Base-by-base conservation (phyloP, 2,329 filamentous ascomycete genomes). In the Arthrobotrys megalospora region DNA sequence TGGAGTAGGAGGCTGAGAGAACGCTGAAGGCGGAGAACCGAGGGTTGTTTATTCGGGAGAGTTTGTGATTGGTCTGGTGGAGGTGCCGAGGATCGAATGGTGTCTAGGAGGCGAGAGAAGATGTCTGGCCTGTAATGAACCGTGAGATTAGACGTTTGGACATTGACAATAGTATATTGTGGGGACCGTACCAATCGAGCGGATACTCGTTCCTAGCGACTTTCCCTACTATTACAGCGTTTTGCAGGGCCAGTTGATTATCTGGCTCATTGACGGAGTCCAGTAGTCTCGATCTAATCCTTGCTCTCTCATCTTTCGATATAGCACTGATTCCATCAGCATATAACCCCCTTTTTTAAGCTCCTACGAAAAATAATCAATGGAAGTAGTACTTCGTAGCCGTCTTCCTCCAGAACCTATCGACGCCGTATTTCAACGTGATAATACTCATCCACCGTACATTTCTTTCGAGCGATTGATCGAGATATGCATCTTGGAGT, bases 341-440 rank as follows among this genome's bases (percentile, higher is more conserved):
- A 58, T 60, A 5, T 43, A 28, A 12, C 21, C 12, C 21, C 16
- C 16, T 6, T 32, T 45, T 12, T 36, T 14, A 45, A 60, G 12
- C 47, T 24, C 14, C 3, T 52, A 58, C 8, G n/a, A 62, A 34
- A 60, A 11, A 36, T 12, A 4, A 55, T 38, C 50, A 32, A 12
- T 7, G 45, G 2, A 38, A 38, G 12, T 21, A 60, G 84, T 58
- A 88, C 83, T 91, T 90, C 71, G 92, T 89, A 62, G 93, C 90
- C 38, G 92, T 92, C 83, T 88, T 93, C 83, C 96, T 89, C 96
- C 96, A 99, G 84, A 94, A 93, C 83, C 92, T 94, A 83, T 98
- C 95, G 84, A 98, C 94, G 69, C 94, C 96, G 84, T 98, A 97
- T 84, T 98, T 98, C 67, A 99, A 88, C 83, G 97, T 93, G 81